Evolutionary conservation across 148 eudicot species (phyloP), one percentile per base, ranked within the genome.

Genomic region (Gaultheria prostrata): DNA sequence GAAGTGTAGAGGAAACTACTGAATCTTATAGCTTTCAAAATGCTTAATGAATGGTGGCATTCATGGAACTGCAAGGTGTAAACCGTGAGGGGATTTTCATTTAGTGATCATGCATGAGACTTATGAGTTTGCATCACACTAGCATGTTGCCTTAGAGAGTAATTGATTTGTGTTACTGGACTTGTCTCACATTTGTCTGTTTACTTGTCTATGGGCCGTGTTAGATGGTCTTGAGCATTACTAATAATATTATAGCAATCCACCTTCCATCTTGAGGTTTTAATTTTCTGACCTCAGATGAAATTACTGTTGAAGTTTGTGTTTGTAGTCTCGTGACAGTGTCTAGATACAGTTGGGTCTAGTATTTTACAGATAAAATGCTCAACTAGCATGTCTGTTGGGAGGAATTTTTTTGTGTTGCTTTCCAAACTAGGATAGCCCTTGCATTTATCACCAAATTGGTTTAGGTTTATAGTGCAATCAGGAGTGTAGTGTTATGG

Each of bases 221-320:
- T 56, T 56, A 56, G 61, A 65, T 21, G 3, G 28, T 28, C 28
- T 65, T 65, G 72, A 21, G 4, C 28, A 14, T 20, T 48, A 21
- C 56, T 76, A 39, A 39, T 4, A 24, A 10, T 26, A 76, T 48
- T 28, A 21, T 76, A 7, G 54, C 15, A 24, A 21, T 12, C 61
- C 39, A 26, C 32, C 39, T 14, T 10, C 26, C n/a, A n/a, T 11
- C 12, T 2, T 30, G 43, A n/a, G n/a, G n/a, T n/a, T n/a, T 80
- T 63, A 61, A 24, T 28, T 69, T 48, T 70, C 59, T 30, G 46
- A 69, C 28, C 76, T 63, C 2, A 8, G 76, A 15, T 26, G 70
- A 67, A 30, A 65, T 39, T 80, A n/a, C 14, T 26, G 49, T 53
- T 80, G 43, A 30, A 80, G 43, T 72, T 61, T 61, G 54, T 79